Base-by-base conservation (phyloP, 371 early-diverging fungal species). In the Rhizomucor miehei region DNA sequence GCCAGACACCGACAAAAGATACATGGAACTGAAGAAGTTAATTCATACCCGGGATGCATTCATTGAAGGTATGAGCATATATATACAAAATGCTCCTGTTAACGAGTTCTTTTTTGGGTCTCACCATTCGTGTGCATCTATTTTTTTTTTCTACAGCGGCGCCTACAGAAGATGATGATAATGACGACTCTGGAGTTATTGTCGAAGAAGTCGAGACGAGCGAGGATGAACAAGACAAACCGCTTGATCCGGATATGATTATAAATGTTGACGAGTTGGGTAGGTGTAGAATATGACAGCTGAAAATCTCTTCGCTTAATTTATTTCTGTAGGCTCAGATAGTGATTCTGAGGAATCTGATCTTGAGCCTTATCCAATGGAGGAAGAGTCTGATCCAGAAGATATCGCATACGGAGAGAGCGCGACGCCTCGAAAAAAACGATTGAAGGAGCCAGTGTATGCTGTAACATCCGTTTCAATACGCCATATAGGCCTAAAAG, bases 311-410 rank as follows among this genome's bases (percentile, higher is more conserved):
- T 14, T 38, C 38, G 38, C n/a, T 29, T 8, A 5, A 29, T 29
- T 29, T 8, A 29, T 29, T 29, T 8, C 29, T 29, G 29, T 29
- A 29, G 29, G 29, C 3, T 14, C 14, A 3, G 19, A 43, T 3
- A 36, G 56, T 5, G 52, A 52, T 1, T 50, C 59, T 1, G 66
- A 66, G 0, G 79, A 71, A 6, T 68, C 72, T n/a, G 79, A 75
- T 35, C 52, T 75, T n/a, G 63, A 73, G 40, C 69, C 79, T 0
- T 78, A 78, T 57, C 60, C 61, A 6, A 78, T 78, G 75, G 75
- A 75, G 25, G 69, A 71, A 39, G 79, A 78, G 48, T 75, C 79
- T 11, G 72, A 74, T 13, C 23, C 62, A 20, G 39, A 48, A 38
- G 38, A 25, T 19, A 52, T 23, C 8, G 52, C 38, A 1, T 40